phyloP scores from a whole-genome alignment of 2,329 filamentous ascomycete species.

The Fusarium kyushuense region DNA sequence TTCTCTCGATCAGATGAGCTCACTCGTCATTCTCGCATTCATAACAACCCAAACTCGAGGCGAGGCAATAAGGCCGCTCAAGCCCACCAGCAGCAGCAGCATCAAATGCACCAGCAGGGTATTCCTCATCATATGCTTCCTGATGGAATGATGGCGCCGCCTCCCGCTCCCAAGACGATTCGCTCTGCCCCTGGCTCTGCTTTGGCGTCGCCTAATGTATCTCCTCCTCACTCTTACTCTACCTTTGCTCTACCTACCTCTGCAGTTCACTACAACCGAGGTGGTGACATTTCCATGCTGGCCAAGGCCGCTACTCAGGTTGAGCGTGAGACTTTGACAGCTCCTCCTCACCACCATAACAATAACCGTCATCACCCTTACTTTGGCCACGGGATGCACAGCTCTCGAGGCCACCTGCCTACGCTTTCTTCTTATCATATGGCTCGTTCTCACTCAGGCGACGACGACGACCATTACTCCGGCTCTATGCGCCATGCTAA shows the following conservation, averaged over 20 bases:
- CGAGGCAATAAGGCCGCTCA: conserved; percentile 83
- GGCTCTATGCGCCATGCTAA: conserved; percentile 79
- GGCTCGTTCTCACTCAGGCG: conserved; percentile 87
- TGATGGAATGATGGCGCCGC: conserved; percentile 82
- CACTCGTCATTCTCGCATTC: conserved; percentile 95
- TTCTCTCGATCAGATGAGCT: conserved; percentile 97
- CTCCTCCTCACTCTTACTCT: conserved; percentile 89
- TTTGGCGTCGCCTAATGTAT: conserved; percentile 93
- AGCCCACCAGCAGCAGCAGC: conserved; percentile 55
- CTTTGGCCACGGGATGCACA: conserved; percentile 62
- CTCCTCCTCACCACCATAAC: conserved; percentile 57
- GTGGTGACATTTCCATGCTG: conserved; percentile 69
- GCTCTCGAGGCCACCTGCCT: conserved; percentile 73
- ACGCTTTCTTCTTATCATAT: conserved; percentile 92
- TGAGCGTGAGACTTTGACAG: conserved; percentile 67
- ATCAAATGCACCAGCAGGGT: conserved; percentile 56
- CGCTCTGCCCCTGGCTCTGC: conserved; percentile 90
- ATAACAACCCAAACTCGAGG: conserved; percentile 98
- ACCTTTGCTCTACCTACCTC: conserved; percentile 69
- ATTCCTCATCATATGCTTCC: conserved; percentile 60
- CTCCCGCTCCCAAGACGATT: conserved; percentile 79
- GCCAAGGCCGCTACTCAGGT: conserved; percentile 71
- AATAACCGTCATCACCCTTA: conserved; percentile 66
- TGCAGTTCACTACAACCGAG: conserved; percentile 64
- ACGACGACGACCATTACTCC: conserved; percentile 83